phyloP scores from a whole-genome alignment of 176 grass and related monocot genomes.

The Aechmea fasciata region DNA sequence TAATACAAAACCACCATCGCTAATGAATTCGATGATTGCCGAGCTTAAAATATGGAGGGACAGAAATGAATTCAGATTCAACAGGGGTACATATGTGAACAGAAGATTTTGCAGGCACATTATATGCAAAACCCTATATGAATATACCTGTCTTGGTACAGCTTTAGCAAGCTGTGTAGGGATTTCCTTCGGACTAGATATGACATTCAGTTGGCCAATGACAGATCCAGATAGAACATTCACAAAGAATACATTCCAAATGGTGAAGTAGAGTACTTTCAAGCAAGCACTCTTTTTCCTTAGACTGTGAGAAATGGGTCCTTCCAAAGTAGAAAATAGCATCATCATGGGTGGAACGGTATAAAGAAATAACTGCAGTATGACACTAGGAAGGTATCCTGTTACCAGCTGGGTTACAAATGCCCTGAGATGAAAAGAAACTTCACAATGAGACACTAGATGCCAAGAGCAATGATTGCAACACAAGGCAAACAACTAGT shows the following conservation, averaged over 20 bases:
- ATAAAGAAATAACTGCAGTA: slow-evolving; percentile 69
- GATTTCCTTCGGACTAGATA: slow-evolving; percentile 76
- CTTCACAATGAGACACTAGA: slow-evolving; percentile 8
- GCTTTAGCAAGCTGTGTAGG: slow-evolving; percentile 66
- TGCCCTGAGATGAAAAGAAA: slow-evolving; percentile 31
- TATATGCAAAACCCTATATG: not conserved
- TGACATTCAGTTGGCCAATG: slow-evolving; percentile 51
- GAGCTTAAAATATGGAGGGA: too few species aligned
- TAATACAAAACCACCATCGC: too few species aligned
- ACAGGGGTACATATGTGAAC: too few species aligned
- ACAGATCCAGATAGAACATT: slow-evolving; percentile 73
- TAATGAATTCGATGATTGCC: too few species aligned
- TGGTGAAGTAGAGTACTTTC: slow-evolving; percentile 78
- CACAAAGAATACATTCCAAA: slow-evolving; percentile 94
- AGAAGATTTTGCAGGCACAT: not conserved
- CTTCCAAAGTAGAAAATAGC: slow-evolving; percentile 73
- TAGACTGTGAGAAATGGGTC: slow-evolving; percentile 71
- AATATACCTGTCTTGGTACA: slow-evolving; percentile 58
- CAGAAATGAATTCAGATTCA: too few species aligned
- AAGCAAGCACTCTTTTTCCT: slow-evolving; percentile 88
- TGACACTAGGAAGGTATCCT: slow-evolving; percentile 90
- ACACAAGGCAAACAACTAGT: too few species aligned
- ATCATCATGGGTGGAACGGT: slow-evolving; percentile 74
- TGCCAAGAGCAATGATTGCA: too few species aligned
- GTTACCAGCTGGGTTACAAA: slow-evolving; percentile 71